A percentile compares a stretch with the other conserved stretches of the same genome.
Evolutionary conservation across 2,329 filamentous ascomycete genomes (phyloP).

Genomic region (Sporothrix inflata): DNA sequence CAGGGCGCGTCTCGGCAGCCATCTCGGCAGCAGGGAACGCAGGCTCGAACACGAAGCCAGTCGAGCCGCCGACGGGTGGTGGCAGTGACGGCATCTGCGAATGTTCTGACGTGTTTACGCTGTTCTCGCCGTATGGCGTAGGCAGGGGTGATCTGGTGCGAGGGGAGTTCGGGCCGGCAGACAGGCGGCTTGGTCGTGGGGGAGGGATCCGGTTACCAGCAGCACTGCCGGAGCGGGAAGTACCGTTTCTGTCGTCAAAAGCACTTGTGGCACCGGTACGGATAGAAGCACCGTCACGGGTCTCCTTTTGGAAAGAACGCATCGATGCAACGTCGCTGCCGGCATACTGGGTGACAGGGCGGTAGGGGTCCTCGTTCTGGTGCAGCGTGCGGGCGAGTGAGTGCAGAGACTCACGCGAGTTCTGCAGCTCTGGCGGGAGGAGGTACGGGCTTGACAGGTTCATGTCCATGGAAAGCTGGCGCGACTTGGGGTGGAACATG

Average conservation of each 20-base stretch:
- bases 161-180: constrained; percentile 51
- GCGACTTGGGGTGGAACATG: constrained; percentile 48
- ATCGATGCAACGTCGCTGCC: constrained; percentile 60
- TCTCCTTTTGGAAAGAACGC: constrained; percentile 52
- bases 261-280: constrained; percentile 49
- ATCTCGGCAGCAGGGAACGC: constrained; percentile 48
- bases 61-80: constrained; percentile 25
- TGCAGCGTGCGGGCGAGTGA: constrained; percentile 78
- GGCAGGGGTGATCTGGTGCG: constrained; percentile 46
- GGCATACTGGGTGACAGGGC: constrained; percentile 62
- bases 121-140: constrained; percentile 37
- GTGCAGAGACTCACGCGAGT: constrained; percentile 83
- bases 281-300: constrained; percentile 50
- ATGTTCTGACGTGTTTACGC: background rate
- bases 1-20: constrained; percentile 2
- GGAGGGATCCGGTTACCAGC: constrained; percentile 32
- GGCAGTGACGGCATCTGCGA: constrained; percentile 28
- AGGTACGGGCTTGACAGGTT: constrained; percentile 84
- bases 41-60: constrained; percentile 36
- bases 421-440: constrained; percentile 79
- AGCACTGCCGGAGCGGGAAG: constrained; percentile 36
- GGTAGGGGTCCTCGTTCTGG: constrained; percentile 82
- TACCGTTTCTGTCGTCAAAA: constrained; percentile 7
- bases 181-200: constrained; percentile 40
- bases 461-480: constrained; percentile 72